These are phyloP conservation scores for Microthyrium microscopicum DNA, from an alignment of 2,329 filamentous ascomycete genomes.

Conservation along the genomic window DNA sequence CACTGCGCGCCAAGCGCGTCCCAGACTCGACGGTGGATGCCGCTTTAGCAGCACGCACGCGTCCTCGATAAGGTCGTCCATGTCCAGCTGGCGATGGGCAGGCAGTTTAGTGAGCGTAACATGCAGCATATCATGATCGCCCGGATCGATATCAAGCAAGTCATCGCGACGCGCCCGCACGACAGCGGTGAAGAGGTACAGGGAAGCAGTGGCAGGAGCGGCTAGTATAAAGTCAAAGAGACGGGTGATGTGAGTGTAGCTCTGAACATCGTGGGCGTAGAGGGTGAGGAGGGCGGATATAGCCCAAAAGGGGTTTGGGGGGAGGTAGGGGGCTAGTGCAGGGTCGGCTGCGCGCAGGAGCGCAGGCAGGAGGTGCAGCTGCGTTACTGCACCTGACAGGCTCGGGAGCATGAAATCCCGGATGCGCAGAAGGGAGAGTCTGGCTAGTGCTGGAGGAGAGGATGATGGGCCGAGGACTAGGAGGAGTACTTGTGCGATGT, in stretches of 20 bases:
- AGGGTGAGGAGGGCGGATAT: slow-evolving; percentile 86
- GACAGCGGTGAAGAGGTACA: slow-evolving; percentile 83
- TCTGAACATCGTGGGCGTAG: slow-evolving; percentile 90
- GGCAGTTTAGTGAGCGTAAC: slow-evolving; percentile 77
- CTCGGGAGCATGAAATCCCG: slow-evolving; percentile 95
- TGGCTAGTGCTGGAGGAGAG: slow-evolving; percentile 49
- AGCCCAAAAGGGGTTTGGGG: slow-evolving; percentile 71
- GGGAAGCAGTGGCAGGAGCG: slow-evolving; percentile 67
- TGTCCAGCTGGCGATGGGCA: slow-evolving; percentile 54
- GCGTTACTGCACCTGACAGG: slow-evolving; percentile 61
- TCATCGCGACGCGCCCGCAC: slow-evolving; percentile 66
- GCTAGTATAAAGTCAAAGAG: slow-evolving; percentile 87
- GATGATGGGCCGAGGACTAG: slow-evolving; percentile 55
- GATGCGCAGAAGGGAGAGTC: slow-evolving; percentile 79
- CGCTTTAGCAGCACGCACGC: slow-evolving; percentile 46
- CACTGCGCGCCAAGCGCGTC: slow-evolving; percentile 51
- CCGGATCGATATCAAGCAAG: slow-evolving; percentile 64
- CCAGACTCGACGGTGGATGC: slow-evolving; percentile 56
- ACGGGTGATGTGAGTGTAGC: slow-evolving; percentile 73
- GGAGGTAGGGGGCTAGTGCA: slow-evolving; percentile 56
- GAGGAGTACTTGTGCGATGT: slow-evolving; percentile 91
- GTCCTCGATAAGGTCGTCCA: slow-evolving; percentile 58
- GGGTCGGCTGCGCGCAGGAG: slow-evolving; percentile 61
- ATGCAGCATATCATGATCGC: slow-evolving; percentile 87
- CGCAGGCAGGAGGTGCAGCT: slow-evolving; percentile 74